Evolutionary conservation across 1,284 basidiomycete genomes (phyloP), one percentile per base, ranked within the genome.

Genomic region (Xanthoconium separans): DNA sequence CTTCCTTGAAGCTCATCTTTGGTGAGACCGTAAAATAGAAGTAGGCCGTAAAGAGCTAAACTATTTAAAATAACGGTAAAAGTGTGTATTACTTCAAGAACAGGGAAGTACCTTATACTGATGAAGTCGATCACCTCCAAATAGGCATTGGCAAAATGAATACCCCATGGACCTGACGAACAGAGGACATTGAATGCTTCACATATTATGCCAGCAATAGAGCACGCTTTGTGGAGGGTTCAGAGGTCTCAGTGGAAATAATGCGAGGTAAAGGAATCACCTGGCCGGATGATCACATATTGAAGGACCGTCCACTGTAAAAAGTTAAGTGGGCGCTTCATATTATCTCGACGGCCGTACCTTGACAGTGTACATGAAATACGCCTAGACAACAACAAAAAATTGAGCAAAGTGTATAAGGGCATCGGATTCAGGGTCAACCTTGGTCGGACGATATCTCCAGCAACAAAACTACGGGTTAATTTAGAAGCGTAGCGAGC

Each of bases 291-390:
- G 53, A 93, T 82, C 34, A 91, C 85, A 64, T 93, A 95, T 79
- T 95, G 93, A 47, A 93, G 70, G 8, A 91, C 89, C 44, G 81
- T 77, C 89, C 88, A 92, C 84, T 89, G 55, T 11, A 50, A 24
- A 49, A 20, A 37, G 10, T 43, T 54, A 20, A 59, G 36, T 44
- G 37, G 45, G 27, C 33, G 22, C 11, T 22, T 50, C 11, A 9
- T 2, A 20, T 40, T 37, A 24, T 11, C 13, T 44, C 20, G 49
- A 33, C 6, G 61, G 57, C 53, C 72, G 39, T 62, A 89, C 87
- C 74, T 91, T 93, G 64, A 94, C 71, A 1, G 91, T 87, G 68
- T 93, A 88, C 85, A 94, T 88, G 68, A 95, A 95, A 71, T 95
- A 93, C 0, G 87, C 78, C 83, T 87, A 55, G 3, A 24, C 15